Conservation (phyloP, 73 alveolate genomes). For the Halteria grandinella region DNA sequence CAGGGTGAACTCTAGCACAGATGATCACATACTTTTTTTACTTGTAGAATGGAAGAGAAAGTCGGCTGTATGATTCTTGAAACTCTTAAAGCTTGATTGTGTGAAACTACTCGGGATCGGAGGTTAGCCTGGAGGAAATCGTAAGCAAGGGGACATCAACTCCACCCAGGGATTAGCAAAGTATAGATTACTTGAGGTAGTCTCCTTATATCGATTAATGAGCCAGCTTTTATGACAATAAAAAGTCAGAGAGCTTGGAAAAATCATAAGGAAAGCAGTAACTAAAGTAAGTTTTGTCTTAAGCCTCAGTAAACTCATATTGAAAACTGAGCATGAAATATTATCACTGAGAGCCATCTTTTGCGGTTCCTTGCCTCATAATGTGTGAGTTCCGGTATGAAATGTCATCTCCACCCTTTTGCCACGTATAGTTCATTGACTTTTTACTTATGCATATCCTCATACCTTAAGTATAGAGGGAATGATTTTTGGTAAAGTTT, state of each 20-base stretch:
- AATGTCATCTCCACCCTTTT: constrained; percentile 63
- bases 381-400: constrained; percentile 56
- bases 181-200: constrained; percentile 21
- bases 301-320: constrained; percentile 22
- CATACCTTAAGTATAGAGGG: constrained; percentile 66
- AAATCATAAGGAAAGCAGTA: constrained; percentile 70
- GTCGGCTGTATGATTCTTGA: constrained; percentile 3
- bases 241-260: constrained; percentile 73
- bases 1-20: constrained; percentile 93
- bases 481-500: constrained; percentile 78
- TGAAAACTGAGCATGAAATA: constrained; percentile 76
- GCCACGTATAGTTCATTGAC: constrained; percentile 64
- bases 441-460: constrained; percentile 55
- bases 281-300: constrained; percentile 21
- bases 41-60: constrained; percentile 40
- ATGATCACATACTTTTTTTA: constrained; percentile 63
- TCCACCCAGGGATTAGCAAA: constrained; percentile 73
- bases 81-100: constrained; percentile 23
- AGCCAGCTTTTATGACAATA: constrained; percentile 49
- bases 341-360: constrained; percentile 65
- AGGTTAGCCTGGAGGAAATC: constrained; percentile 46
- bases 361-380: not conserved
- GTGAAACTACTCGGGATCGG: constrained; percentile 61
- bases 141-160: constrained; percentile 71
- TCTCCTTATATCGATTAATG: not conserved